Conservation (phyloP, 345 rosid species). For the Linum trigynum region DNA sequence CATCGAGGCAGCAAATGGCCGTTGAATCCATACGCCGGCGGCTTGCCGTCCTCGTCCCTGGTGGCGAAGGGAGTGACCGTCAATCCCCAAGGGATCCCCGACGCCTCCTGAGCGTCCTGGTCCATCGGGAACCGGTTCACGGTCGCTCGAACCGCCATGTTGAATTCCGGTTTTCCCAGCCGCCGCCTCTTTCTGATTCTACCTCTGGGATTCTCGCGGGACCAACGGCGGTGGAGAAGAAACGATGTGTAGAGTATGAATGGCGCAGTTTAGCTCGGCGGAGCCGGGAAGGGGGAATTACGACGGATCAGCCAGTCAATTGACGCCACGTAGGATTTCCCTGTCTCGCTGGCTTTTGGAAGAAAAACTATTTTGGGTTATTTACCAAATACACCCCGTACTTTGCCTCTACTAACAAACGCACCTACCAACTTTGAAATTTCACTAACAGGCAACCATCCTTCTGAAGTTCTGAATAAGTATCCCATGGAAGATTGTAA, state of each 20-base stretch:
- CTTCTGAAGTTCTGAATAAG: too few relatives aligned
- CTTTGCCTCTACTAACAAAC: too few relatives aligned
- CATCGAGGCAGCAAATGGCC: conserved; percentile 83
- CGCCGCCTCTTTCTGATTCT: not conserved
- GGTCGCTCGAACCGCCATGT: conserved; percentile 82
- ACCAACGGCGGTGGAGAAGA: conserved; percentile 8
- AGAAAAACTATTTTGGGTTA: too few relatives aligned
- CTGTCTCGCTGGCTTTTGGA: not conserved
- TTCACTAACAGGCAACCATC: too few relatives aligned
- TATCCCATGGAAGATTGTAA: too few relatives aligned
- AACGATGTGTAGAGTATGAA: not conserved
- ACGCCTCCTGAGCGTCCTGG: conserved; percentile 63
- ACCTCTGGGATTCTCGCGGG: conserved; percentile 9
- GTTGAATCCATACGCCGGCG: conserved; percentile 68
- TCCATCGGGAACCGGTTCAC: conserved; percentile 74
- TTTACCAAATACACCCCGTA: too few relatives aligned
- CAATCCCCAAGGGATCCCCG: conserved; percentile 89
- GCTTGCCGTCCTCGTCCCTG: conserved; percentile 72
- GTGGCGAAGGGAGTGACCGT: conserved; percentile 82
- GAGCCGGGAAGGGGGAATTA: not conserved
- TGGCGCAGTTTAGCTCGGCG: not conserved
- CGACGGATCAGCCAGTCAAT: conserved; percentile 1
- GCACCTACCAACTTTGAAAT: too few relatives aligned
- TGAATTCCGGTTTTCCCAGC: not conserved
- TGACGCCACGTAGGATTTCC: conserved; percentile 1